Evolutionary conservation across 2,329 filamentous ascomycete species (phyloP), one percentile per base, ranked within the genome.

Genomic region (Alternaria panax): DNA sequence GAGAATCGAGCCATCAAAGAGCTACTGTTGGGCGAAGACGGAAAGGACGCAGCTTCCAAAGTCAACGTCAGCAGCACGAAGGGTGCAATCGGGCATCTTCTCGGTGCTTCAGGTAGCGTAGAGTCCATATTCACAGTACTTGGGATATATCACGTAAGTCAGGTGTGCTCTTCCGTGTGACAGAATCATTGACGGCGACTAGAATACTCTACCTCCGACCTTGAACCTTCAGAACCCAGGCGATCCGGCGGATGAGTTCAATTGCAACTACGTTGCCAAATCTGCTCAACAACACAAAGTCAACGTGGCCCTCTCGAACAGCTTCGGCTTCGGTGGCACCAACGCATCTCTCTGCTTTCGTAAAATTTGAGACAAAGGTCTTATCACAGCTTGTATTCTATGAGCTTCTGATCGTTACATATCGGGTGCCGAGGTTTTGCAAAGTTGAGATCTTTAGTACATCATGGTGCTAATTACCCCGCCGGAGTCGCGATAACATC

Each of bases 321-420:
- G 94, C 75, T 99, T 99, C 80, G 95, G 95, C 0, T 99, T 99
- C 80, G 95, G 95, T 11, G 95, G 95, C 16, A 98, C 94, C 1
- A 99, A 99, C 80, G 93, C 94, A 41, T 93, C 88, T 54, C 81
- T 99, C 36, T 93, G 93, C 52, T 94, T 98, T 70, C 85, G 85
- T 7, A 84, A 81, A 65, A 54, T 48, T 47, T 42, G 38, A 36
- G 20, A 34, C 51, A 3, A 6, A 8, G 34, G 24, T 3, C n/a
- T 5, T 34, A 18, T 16, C 6, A 16, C 24, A 48, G 7, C 30
- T 24, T 25, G 4, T 34, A 24, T 7, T 22, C 22, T 48, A 48
- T 8, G 1, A 48, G 20, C 45, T 34, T 12, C 20, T 24, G 30
- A 18, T 48, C 3, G 30, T 34, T 14, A 48, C 22, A 20, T 12